A percentile compares a stretch with the other conserved stretches of the same genome.
These are phyloP conservation scores for Acanthamoeba sp. DNA, from an alignment of 208 protist genomes.

Conservation along the genomic window DNA sequence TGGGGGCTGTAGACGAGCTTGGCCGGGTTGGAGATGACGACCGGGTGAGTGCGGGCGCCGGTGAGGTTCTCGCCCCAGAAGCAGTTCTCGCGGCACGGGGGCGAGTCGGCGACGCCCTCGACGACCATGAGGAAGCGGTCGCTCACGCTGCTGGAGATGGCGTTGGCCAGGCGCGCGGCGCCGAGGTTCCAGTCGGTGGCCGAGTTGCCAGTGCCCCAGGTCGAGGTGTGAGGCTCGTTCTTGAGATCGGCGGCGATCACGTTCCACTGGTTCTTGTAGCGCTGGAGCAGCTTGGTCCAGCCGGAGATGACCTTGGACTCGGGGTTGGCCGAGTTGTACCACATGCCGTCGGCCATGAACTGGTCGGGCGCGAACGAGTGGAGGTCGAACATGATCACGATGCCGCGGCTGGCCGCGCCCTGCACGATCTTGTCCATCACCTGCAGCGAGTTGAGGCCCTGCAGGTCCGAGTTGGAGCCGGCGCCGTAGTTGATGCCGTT, in stretches of 20 bases:
- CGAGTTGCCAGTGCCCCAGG: slow-evolving; percentile 28
- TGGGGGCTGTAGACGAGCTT: slow-evolving; percentile 76
- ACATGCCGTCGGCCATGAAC: slow-evolving; percentile 14
- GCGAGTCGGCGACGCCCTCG: neutral
- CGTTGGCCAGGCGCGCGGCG: neutral
- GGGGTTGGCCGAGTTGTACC: slow-evolving; percentile 46
- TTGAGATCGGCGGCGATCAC: slow-evolving; percentile 42
- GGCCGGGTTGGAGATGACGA: neutral
- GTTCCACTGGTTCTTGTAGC: slow-evolving; percentile 45
- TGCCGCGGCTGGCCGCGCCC: neutral
- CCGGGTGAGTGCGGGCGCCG: neutral
- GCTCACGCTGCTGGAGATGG: neutral
- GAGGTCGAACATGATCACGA: slow-evolving; percentile 39
- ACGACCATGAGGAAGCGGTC: neutral
- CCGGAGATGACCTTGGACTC: slow-evolving; percentile 1
- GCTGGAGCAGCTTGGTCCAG: neutral
- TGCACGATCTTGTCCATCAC: neutral
- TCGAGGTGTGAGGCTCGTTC: slow-evolving; percentile 15
- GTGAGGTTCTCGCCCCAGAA: slow-evolving; percentile 76
- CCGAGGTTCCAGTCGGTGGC: slow-evolving; percentile 4
- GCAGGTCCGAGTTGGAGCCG: slow-evolving; percentile 45
- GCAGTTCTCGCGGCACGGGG: neutral
- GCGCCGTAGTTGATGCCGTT: slow-evolving; percentile 68
- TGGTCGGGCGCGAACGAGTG: neutral
- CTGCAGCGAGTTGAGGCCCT: neutral